Percentiles rank a stretch among this genome's conserved stretches.
Evolutionary conservation across 257 asterid species (phyloP).

Genomic region (Solanum etuberosum): DNA sequence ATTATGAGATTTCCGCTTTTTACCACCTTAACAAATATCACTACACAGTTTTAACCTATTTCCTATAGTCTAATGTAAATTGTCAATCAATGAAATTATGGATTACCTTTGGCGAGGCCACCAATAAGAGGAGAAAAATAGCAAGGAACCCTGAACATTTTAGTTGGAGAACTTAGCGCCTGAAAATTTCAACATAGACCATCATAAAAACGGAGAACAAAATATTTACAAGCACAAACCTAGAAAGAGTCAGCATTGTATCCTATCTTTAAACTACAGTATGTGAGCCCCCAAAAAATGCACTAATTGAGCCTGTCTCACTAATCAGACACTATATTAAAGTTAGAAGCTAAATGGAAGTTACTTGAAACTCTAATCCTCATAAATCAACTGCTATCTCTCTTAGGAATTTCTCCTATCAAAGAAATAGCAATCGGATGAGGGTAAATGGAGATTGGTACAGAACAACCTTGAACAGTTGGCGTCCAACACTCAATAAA

Average conservation of each 20-base stretch:
- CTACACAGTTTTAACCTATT: not conserved
- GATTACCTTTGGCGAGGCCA: conserved; percentile 63
- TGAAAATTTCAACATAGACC: conserved; percentile 21
- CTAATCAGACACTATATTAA: not conserved
- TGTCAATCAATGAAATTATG: not conserved
- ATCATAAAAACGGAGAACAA: not conserved
- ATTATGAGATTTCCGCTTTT: not conserved
- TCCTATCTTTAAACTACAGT: not conserved
- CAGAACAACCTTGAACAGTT: not conserved
- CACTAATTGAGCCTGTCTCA: not conserved
- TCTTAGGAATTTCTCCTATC: not conserved
- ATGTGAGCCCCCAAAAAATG: not conserved
- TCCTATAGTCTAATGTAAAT: not conserved
- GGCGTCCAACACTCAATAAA: not conserved
- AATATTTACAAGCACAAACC: not conserved
- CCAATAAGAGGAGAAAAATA: conserved; percentile 56
- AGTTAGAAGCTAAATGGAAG: not conserved
- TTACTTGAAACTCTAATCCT: not conserved
- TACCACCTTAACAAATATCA: not conserved
- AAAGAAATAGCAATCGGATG: not conserved
- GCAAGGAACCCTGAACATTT: conserved; percentile 34
- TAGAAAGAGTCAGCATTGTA: not conserved
- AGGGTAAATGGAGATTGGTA: not conserved
- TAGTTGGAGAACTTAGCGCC: conserved; percentile 61
- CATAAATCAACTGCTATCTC: not conserved